Percentiles rank a stretch among this genome's conserved stretches.
phyloP scores from a whole-genome alignment of 352 stramenopile genomes.

The Phytopythium litorale region DNA sequence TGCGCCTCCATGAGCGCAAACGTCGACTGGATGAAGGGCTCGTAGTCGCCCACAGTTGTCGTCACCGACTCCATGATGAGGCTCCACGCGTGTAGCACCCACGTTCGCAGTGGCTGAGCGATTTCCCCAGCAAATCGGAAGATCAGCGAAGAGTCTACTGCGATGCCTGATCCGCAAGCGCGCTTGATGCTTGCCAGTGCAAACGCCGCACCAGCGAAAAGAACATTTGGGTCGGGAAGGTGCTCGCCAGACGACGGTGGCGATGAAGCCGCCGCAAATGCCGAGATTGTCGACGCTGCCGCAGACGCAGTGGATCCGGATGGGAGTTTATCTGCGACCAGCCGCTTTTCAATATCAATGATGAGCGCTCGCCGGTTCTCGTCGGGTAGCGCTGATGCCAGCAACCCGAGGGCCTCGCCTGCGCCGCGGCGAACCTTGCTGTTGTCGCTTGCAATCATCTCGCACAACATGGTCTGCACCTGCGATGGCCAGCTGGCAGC shows the following conservation, averaged over 20 bases:
- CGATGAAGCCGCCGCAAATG: conserved; percentile 1
- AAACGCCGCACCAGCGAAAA: conserved; percentile 66
- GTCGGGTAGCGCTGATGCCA: conserved; percentile 51
- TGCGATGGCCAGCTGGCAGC: conserved; percentile 53
- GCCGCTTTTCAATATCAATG: conserved; percentile 67
- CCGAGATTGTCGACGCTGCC: not conserved
- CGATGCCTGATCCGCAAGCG: conserved; percentile 67
- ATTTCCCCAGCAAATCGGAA: conserved; percentile 65
- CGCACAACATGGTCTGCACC: conserved; percentile 78
- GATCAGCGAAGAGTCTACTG: conserved; percentile 71
- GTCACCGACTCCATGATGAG: conserved; percentile 80
- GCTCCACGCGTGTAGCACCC: conserved; percentile 82
- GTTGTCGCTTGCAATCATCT: conserved; percentile 75
- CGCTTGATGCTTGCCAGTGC: conserved; percentile 80
- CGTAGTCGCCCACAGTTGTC: conserved; percentile 70
- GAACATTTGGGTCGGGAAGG: conserved; percentile 35
- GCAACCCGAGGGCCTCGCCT: conserved; percentile 64
- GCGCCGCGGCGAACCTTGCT: conserved; percentile 58
- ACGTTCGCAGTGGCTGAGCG: conserved; percentile 73
- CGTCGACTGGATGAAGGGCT: conserved; percentile 78
- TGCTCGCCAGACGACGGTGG: conserved; percentile 17
- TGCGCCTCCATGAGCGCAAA: conserved; percentile 71
- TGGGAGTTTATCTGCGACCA: conserved; percentile 49
- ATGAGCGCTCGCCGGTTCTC: conserved; percentile 46
- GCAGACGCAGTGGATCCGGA: conserved; percentile 22